Evolutionary conservation across 75 land plant genomes (phyloP).

Genomic region (Azolla pinnata): DNA sequence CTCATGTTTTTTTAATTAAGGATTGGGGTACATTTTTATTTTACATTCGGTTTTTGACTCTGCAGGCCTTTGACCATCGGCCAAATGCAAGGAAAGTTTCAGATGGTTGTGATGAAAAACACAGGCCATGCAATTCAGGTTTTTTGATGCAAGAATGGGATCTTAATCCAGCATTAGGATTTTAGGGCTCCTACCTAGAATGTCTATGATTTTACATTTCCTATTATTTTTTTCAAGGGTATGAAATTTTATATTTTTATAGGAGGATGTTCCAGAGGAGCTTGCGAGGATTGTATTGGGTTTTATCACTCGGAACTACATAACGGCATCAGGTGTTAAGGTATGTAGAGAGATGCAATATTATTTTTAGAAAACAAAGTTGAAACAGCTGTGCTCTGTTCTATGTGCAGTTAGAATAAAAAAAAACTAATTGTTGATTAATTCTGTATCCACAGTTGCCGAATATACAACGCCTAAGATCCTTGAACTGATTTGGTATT

Average conservation of each 20-base stretch:
- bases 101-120: conserved; percentile 80
- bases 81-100: conserved; percentile 99
- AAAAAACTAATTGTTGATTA: too few species aligned
- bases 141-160: not conserved
- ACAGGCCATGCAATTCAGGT: conserved; percentile 99
- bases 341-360: too few species aligned
- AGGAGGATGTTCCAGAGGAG: conserved; percentile 98
- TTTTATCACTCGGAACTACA: conserved; percentile 75
- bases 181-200: too few species aligned
- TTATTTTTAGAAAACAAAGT: too few species aligned
- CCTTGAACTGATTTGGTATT: too few species aligned
- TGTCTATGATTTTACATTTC: too few species aligned
- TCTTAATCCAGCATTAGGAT: not conserved
- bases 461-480: too few species aligned
- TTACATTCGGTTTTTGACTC: not conserved
- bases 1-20: conserved; percentile 1
- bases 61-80: conserved; percentile 85
- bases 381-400: too few species aligned
- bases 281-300: conserved; percentile 59
- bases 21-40: not conserved
- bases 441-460: too few species aligned
- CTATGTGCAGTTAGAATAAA: too few species aligned
- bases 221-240: too few species aligned
- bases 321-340: conserved; percentile 89
- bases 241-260: conserved; percentile 14